Evolutionary conservation across 805 yeast species (phyloP), one percentile per base, ranked within the genome.

Genomic region (Ascoidea tarda): DNA sequence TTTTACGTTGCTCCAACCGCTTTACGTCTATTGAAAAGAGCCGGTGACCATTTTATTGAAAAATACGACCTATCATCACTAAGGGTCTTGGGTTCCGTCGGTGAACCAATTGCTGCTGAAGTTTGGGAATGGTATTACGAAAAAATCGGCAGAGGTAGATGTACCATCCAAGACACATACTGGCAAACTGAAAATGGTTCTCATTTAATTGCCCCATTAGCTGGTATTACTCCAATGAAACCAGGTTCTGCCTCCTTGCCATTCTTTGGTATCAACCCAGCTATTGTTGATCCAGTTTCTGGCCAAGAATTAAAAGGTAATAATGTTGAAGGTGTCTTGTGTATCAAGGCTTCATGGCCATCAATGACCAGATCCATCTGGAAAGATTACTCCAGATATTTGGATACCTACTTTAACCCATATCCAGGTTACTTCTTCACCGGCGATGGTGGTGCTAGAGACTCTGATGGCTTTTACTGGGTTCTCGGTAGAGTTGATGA

Each of bases 171-270:
- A 61, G 95, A 85, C 68, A 85, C 95, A 44, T 84, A 84, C 73
- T 85, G 93, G 93, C 89, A 84, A 72, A 85, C 95, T 3, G 95
- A 85, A 68, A 78, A 87, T 10, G 93, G 91, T 49, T 80, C 89
- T 50, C 91, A 85, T 63, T 71, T 85, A 65, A 78, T 85, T 55
- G 77, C 87, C 46, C 88, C 90, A 54, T 65, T 85, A 55, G 87
- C 91, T 50, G 82, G 81, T 61, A 76, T 82, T 46, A 79, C 86
- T 28, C 87, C 90, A 60, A 82, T 82, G 66, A 85, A 86, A 66
- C 89, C 93, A 10, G 93, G 95, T 55, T 80, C 87, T 47, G 91
- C 91, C 2, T 80, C 90, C 5, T 76, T 82, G 64, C 93, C 93
- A 57, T 82, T 85, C 70, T 84, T 85, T 61, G 95, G 95, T 64